Evolutionary conservation across 108 stramenopile genomes (phyloP).

Genomic region (Asterionellopsis glacialis): DNA sequence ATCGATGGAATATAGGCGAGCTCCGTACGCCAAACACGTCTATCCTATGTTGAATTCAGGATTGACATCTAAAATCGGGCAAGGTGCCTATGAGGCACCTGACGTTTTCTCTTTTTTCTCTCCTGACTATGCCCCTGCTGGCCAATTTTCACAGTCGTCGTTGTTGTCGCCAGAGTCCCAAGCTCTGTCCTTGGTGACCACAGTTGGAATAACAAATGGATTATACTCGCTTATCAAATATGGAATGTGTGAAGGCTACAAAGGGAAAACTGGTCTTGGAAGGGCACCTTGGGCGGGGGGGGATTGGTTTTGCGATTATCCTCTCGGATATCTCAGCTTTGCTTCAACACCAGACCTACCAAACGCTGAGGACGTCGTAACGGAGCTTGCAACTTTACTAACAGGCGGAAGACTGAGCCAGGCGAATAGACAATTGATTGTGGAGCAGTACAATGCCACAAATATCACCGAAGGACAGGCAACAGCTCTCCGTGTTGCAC

Average conservation of each 20-base stretch:
- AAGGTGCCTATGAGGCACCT: slow-evolving; percentile 18
- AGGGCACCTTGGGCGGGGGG: not conserved
- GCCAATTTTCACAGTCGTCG: slow-evolving; percentile 12
- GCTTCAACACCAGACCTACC: not conserved
- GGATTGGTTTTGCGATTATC: too few relatives aligned
- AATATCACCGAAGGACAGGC: too few relatives aligned
- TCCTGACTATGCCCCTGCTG: slow-evolving; percentile 41
- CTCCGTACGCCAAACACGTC: not conserved
- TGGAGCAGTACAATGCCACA: slow-evolving; percentile 15
- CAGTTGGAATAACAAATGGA: slow-evolving; percentile 31
- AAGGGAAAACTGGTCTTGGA: not conserved
- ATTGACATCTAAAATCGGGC: slow-evolving; percentile 11
- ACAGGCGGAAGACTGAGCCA: slow-evolving; percentile 51
- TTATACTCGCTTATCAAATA: slow-evolving; percentile 46
- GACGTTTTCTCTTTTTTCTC: slow-evolving; percentile 28
- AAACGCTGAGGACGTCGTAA: slow-evolving; percentile 30
- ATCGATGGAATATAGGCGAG: slow-evolving; percentile 25
- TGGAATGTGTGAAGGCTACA: slow-evolving; percentile 35
- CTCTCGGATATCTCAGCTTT: too few relatives aligned
- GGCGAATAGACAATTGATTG: slow-evolving; percentile 12
- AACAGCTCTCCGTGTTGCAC: too few relatives aligned
- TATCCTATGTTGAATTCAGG: slow-evolving; percentile 14
- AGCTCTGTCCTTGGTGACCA: slow-evolving; percentile 25
- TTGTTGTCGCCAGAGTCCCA: slow-evolving; percentile 30
- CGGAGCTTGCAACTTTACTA: slow-evolving; percentile 51